Conservation (phyloP, 2,329 filamentous ascomycete species). For the Trichoderma sp. region DNA sequence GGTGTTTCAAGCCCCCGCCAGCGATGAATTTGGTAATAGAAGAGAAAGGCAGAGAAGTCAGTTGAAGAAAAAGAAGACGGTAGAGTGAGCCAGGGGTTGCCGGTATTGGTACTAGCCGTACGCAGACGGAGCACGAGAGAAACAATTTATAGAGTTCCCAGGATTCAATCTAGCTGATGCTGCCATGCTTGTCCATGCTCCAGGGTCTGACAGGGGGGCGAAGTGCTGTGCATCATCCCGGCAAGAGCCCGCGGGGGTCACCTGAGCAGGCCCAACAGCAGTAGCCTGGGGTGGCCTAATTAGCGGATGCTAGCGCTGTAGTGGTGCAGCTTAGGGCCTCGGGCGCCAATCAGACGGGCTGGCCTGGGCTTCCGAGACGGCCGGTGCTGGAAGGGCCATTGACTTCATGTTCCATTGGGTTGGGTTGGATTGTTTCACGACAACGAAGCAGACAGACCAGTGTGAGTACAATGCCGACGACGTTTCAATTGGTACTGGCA, state of each 20-base stretch:
- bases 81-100: conserved; percentile 4
- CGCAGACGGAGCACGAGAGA: not conserved
- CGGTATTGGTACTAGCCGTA: not conserved
- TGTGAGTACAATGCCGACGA: not conserved
- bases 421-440: not conserved
- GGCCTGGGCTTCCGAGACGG: conserved; percentile 8
- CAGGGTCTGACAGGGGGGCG: conserved; percentile 10
- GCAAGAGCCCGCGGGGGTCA: conserved; percentile 4
- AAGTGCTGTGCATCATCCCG: conserved; percentile 15
- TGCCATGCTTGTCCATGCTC: not conserved
- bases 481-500: not conserved
- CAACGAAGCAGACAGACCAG: not conserved
- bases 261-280: conserved; percentile 6
- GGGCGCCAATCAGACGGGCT: conserved; percentile 9
- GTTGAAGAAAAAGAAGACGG: not conserved
- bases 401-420: not conserved
- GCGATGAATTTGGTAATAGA: not conserved
- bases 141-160: conserved; percentile 7
- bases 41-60: not conserved
- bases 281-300: not conserved
- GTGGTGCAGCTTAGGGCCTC: not conserved
- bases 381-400: not conserved
- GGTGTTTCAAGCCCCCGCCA: not conserved
- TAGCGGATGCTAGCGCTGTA: not conserved
- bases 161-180: conserved; percentile 8